phyloP scores from a whole-genome alignment of 192 early-diverging fungal genomes.

The Entomortierella chlamydospora region DNA sequence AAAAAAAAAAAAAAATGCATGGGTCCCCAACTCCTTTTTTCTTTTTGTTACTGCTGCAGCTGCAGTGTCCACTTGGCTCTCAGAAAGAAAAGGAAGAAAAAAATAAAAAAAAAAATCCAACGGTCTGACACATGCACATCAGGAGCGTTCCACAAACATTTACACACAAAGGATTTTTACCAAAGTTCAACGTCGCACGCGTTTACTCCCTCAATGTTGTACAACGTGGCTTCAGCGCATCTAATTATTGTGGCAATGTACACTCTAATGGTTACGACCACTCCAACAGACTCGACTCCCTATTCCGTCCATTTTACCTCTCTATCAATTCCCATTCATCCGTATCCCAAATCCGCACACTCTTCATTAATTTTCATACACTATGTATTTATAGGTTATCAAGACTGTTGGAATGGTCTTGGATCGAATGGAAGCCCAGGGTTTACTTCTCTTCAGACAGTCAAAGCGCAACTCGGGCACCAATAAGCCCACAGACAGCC shows the following conservation, averaged over 20 bases:
- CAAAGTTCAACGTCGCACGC: neutral
- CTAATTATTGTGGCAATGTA: neutral
- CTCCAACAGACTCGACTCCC: neutral
- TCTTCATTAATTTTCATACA: neutral
- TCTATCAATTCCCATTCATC: constrained; percentile 8
- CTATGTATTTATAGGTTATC: constrained; percentile 68
- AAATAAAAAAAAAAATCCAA: too few relatives aligned
- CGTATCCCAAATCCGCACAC: constrained; percentile 6
- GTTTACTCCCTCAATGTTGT: too few relatives aligned
- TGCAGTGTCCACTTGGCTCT: too few relatives aligned
- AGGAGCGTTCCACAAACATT: constrained; percentile 2
- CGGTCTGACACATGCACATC: neutral
- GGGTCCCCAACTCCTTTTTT: too few relatives aligned
- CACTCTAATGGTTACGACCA: neutral
- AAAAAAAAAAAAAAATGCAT: too few relatives aligned
- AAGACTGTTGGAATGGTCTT: constrained; percentile 85
- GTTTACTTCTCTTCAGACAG: constrained; percentile 57
- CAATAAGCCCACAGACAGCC: constrained; percentile 83
- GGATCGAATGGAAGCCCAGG: constrained; percentile 78
- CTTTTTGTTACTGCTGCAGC: too few relatives aligned
- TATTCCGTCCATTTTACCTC: neutral
- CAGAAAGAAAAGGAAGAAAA: too few relatives aligned
- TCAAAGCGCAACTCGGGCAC: constrained; percentile 62
- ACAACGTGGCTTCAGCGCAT: too few relatives aligned
- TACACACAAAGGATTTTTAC: neutral